phyloP scores from a whole-genome alignment of 345 rosid genomes.

The Salix caprea region DNA sequence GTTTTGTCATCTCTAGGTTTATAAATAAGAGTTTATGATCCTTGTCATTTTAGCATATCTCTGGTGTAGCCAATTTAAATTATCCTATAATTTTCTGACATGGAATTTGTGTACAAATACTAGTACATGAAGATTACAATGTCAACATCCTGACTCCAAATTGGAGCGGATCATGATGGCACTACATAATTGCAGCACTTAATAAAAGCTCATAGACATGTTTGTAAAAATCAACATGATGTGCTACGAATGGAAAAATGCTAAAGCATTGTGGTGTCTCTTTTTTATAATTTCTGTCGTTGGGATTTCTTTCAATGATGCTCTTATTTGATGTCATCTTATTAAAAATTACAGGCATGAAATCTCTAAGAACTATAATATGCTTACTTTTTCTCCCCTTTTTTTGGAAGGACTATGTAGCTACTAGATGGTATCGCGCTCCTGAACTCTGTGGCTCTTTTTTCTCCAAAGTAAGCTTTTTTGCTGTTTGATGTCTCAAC shows the following conservation, averaged over 20 bases:
- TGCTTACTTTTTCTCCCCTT: background rate
- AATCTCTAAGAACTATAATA: background rate
- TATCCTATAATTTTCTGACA: background rate
- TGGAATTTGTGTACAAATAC: background rate
- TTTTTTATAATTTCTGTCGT: too few relatives aligned
- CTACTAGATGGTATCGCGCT: constrained; percentile 99
- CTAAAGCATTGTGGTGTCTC: background rate
- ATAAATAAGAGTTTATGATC: background rate
- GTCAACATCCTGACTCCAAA: background rate
- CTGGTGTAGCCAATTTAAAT: background rate
- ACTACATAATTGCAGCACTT: background rate
- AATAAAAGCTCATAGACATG: background rate
- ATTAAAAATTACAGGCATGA: background rate
- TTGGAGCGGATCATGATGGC: background rate
- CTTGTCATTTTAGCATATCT: too few relatives aligned
- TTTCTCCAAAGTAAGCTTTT: constrained; percentile 80
- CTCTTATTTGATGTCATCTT: background rate
- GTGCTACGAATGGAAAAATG: background rate
- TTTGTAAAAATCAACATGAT: background rate
- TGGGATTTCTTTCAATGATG: background rate
- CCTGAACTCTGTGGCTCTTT: constrained; percentile 99
- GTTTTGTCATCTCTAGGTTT: background rate
- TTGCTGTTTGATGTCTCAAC: background rate
- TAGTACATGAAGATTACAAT: background rate
- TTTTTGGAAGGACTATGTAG: constrained; percentile 81